Evolutionary conservation across 768 basidiomycete species (phyloP).

Genomic region (Glaciozyma antarctica): DNA sequence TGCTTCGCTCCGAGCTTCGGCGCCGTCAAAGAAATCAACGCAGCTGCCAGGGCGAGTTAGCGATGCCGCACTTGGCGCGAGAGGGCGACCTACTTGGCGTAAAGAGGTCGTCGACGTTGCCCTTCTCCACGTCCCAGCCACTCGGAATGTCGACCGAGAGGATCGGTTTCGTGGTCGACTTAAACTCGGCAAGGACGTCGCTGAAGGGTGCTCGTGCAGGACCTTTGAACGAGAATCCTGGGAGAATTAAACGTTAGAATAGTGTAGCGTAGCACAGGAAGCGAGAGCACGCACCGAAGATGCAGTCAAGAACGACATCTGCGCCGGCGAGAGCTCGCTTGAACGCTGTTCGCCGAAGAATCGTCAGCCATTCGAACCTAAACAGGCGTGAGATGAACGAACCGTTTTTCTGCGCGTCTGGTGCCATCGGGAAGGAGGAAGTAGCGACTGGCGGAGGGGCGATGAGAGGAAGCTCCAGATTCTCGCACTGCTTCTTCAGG

Average conservation of each 20-base stretch:
- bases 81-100: slow-evolving; percentile 54
- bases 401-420: slow-evolving; percentile 37
- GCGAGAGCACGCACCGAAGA: slow-evolving; percentile 53
- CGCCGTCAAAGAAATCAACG: slow-evolving; percentile 81
- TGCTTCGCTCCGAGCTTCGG: slow-evolving; percentile 76
- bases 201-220: slow-evolving; percentile 81
- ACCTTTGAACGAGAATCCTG: slow-evolving; percentile 83
- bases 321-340: slow-evolving; percentile 29
- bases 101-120: slow-evolving; percentile 30
- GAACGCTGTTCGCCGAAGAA: slow-evolving; percentile 13
- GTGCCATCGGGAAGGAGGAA: slow-evolving; percentile 46
- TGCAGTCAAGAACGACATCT: slow-evolving; percentile 84
- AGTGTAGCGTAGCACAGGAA: background rate
- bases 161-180: slow-evolving; percentile 54
- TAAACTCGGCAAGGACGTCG: slow-evolving; percentile 48
- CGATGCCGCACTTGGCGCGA: background rate
- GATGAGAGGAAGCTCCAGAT: slow-evolving; percentile 65
- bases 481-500: slow-evolving; percentile 73
- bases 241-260: background rate
- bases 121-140: slow-evolving; percentile 84
- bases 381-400: too few relatives aligned
- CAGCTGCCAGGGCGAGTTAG: slow-evolving; percentile 46
- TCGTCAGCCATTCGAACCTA: too few relatives aligned
- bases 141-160: slow-evolving; percentile 93
- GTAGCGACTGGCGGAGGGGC: slow-evolving; percentile 43